Base-by-base conservation (phyloP, 108 stramenopile species). In the Aurantiochytrium sp. region DNA sequence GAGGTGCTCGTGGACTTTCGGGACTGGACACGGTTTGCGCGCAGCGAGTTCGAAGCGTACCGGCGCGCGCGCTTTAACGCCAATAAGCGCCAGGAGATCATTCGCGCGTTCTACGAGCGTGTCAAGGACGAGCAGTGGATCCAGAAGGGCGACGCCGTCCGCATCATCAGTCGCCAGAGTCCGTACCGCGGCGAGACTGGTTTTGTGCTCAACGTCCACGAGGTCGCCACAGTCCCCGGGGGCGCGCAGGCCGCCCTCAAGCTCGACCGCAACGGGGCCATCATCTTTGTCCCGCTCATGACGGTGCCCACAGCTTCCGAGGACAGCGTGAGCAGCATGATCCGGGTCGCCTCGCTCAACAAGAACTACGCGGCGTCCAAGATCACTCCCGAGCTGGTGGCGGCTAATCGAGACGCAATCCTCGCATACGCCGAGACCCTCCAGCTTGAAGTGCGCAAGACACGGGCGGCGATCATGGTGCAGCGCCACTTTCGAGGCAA, bases 171-270 rank as follows among this genome's bases (percentile, higher is more conserved):
- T 24, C 50, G 45, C 12, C 73, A 81, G 24, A 81, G 73, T 2
- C 73, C 73, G 12, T 81, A 81, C 45, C 45, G 73, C n/a, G 73
- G 73, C 27, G 42, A 81, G 73, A 81, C 73, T 27, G 73, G 73
- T 27, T 81, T 27, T 24, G 73, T 81, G n/a, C 45, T 81, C 1
- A 81, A 81, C 24, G 73, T 81, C 10, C 4, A 81, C n/a, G 45
- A 81, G 30, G 73, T 81, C 30, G 39, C 42, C 39, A 81, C 73
- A 12, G 73, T 81, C 1, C 73, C 73, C 8, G 73, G 73, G 6
- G 73, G 73, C 27, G 42, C 39, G 0, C 73, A 81, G 45, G 39
- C 42, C 73, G 39, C 45, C 30, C 10, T 81, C 27, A 22, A 30
- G n/a, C 73, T 81, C 42, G 73, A 81, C 24, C 73, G 73, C 6